Percentiles rank a stretch among this genome's conserved stretches.
These are phyloP conservation scores for Marsdenia floribunda DNA, from an alignment of 257 asterid species.

Conservation along the genomic window DNA sequence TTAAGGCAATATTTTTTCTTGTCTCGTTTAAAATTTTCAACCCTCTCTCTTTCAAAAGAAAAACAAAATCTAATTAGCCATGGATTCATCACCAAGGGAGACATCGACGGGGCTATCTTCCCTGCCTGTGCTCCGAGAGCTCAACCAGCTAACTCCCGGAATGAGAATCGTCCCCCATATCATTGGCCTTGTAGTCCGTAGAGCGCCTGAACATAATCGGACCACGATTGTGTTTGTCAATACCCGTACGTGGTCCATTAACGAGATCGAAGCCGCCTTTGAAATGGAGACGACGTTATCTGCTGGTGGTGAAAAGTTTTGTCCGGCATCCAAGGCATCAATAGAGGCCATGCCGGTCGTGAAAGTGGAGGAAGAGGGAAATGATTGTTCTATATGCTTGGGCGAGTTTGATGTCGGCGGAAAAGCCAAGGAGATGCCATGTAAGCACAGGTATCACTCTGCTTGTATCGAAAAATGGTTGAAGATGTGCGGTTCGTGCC, in stretches of 20 bases:
- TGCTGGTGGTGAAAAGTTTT: slow-evolving; percentile 13
- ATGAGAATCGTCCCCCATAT: slow-evolving; percentile 46
- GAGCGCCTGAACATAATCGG: neutral
- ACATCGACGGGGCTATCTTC: slow-evolving; percentile 11
- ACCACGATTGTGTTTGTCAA: no score
- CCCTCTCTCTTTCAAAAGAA: neutral
- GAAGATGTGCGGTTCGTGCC: slow-evolving; percentile 36
- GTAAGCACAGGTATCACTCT: slow-evolving; percentile 34
- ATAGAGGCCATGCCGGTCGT: slow-evolving; percentile 46
- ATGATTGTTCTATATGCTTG: slow-evolving; percentile 57
- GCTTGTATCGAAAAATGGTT: slow-evolving; percentile 39
- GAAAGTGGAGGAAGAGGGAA: slow-evolving; percentile 26
- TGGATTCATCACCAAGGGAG: slow-evolving; percentile 2
- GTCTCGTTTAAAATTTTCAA: no score
- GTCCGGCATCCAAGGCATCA: slow-evolving; percentile 56
- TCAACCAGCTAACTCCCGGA: slow-evolving; percentile 36
- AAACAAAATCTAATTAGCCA: neutral
- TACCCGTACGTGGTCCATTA: no score
- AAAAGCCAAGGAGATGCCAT: slow-evolving; percentile 39
- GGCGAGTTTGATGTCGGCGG: slow-evolving; percentile 32
- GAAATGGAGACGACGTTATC: no score
- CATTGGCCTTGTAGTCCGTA: slow-evolving; percentile 24
- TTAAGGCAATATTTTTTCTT: no score
- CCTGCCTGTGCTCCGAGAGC: slow-evolving; percentile 49
- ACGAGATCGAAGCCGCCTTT: no score